Evolutionary conservation across 345 rosid species (phyloP), one percentile per base, ranked within the genome.

Genomic region (Geranium rotundifolium): DNA sequence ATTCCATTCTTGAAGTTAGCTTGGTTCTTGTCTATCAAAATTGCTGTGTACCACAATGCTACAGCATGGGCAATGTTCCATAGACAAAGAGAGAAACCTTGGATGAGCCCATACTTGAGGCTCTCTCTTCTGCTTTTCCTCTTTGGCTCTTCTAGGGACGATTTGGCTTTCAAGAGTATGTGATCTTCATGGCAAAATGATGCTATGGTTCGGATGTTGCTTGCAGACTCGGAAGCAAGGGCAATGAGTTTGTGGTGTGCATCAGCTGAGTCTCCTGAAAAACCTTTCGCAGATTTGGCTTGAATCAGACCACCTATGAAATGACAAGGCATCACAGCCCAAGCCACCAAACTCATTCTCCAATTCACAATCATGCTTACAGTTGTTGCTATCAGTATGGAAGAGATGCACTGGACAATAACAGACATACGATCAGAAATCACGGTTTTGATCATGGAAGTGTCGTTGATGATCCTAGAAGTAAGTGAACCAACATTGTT

Each of bases 241-340:
- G 79, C 67, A 17, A 83, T 73, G 30, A 80, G 70, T 61, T 83
- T 72, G 6, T 55, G 23, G 64, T 86, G 75, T 31, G 76, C 75
- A 18, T 80, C 77, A 31, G 86, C 79, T 29, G 82, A 81, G 67
- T 83, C 84, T 0, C 82, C 77, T 1, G 85, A 66, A 62, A 85
- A 85, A 49, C 88, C 91, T 77, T 76, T 76, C 63, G 88, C 85
- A n/a, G 80, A 80, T 50, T 75, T 86, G 71, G 86, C 86, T 68
- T 83, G 88, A 67, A 86, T 77, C 19, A 83, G 71, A 62, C 88
- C 91, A 9, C 91, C 86, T 19, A 86, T 80, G 79, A 86, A 86
- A 73, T 86, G 88, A 73, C 88, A 81, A 29, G 91, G 91, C 91
- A 86, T 86, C 68, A 86, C 88, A 17, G 91, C 91, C 91, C 86